Evolutionary conservation across 352 stramenopile species (phyloP).

Genomic region (Pythium periplocum): DNA sequence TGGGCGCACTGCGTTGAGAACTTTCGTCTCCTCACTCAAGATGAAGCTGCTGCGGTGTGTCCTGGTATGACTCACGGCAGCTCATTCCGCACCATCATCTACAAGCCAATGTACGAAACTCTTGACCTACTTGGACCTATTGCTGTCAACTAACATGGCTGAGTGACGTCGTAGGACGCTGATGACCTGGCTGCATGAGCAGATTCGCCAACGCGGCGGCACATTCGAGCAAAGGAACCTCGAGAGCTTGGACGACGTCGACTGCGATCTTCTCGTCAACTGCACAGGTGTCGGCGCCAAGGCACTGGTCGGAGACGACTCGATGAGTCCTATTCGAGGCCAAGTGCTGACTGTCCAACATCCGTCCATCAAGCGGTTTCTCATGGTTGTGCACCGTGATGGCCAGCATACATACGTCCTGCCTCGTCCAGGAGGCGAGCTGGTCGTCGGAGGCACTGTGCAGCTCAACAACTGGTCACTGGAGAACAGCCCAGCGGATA

Average conservation of each 20-base stretch:
- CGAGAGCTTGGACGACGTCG: slow-evolving; percentile 25
- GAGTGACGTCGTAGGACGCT: slow-evolving; percentile 24
- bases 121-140: background rate
- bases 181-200: slow-evolving; percentile 41
- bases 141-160: background rate
- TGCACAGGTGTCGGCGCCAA: slow-evolving; percentile 43
- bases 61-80: slow-evolving; percentile 42
- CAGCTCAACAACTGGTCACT: slow-evolving; percentile 53
- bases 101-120: slow-evolving; percentile 35
- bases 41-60: slow-evolving; percentile 32
- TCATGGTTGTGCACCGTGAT: slow-evolving; percentile 35
- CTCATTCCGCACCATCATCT: slow-evolving; percentile 56
- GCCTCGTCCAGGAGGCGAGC: slow-evolving; percentile 45
- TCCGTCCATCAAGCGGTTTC: slow-evolving; percentile 41
- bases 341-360: slow-evolving; percentile 43
- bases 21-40: slow-evolving; percentile 37
- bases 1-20: slow-evolving; percentile 62
- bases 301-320: slow-evolving; percentile 35
- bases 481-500: slow-evolving; percentile 32
- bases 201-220: slow-evolving; percentile 39
- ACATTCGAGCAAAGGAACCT: slow-evolving; percentile 45
- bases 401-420: slow-evolving; percentile 65
- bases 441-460: slow-evolving; percentile 61
- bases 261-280: slow-evolving; percentile 54
- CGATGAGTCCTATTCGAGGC: slow-evolving; percentile 47